These are phyloP conservation scores for Powellomyces hirtus DNA, from an alignment of 192 early-diverging fungal genomes.

Conservation along the genomic window DNA sequence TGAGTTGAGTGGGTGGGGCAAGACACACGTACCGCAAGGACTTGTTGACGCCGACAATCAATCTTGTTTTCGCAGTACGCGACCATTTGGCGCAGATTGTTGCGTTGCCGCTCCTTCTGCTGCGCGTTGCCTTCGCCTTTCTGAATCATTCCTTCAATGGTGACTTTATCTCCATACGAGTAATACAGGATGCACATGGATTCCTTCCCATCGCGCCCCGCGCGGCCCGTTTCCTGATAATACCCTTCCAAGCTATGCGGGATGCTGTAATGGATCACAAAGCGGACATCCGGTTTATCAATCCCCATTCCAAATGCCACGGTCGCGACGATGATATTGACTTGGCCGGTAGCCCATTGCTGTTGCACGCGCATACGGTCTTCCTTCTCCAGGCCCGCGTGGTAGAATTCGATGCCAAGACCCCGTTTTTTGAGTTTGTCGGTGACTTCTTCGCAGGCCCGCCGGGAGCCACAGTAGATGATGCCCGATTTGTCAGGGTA, in stretches of 20 bases:
- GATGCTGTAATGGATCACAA: constrained; percentile 89
- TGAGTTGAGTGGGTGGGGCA: no score
- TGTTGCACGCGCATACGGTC: constrained; percentile 76
- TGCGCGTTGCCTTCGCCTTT: constrained; percentile 74
- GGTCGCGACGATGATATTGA: constrained; percentile 90
- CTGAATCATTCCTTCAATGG: constrained; percentile 76
- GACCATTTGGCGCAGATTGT: constrained; percentile 52
- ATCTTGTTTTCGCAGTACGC: constrained; percentile 81
- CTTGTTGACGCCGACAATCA: constrained; percentile 85
- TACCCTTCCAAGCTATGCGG: constrained; percentile 92
- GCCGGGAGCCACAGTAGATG: constrained; percentile 84
- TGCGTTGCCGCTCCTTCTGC: constrained; percentile 73
- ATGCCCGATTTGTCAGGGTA: constrained; percentile 79
- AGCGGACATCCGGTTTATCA: constrained; percentile 94
- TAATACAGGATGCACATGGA: constrained; percentile 86
- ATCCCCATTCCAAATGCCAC: constrained; percentile 97
- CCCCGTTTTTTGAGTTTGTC: constrained; percentile 61
- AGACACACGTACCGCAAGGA: constrained; percentile 54
- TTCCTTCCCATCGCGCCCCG: constrained; percentile 86
- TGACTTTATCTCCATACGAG: constrained; percentile 68
- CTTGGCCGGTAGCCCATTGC: constrained; percentile 72
- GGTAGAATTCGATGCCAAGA: constrained; percentile 76
- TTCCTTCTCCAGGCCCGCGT: constrained; percentile 79
- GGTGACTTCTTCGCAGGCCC: constrained; percentile 78
- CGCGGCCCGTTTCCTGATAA: constrained; percentile 95